Conservation (phyloP, 2,329 filamentous ascomycete species). For the Cyphellophora attinorum region DNA sequence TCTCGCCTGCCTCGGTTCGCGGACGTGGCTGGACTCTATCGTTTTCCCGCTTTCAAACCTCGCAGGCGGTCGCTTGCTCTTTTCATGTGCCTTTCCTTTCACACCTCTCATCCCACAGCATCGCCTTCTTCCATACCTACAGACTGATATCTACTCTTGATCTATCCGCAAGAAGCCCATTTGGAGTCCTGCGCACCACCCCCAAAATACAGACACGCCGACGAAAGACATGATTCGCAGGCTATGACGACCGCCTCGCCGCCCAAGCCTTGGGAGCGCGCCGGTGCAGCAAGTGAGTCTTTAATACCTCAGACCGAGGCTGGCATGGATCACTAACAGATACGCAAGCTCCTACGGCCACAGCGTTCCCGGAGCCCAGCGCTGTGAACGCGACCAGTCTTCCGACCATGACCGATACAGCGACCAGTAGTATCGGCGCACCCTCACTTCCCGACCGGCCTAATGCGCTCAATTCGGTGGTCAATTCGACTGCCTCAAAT, state of each 20-base stretch:
- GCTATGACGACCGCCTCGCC: slow-evolving; percentile 61
- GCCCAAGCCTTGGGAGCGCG: slow-evolving; percentile 93
- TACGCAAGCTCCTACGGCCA: slow-evolving; percentile 32
- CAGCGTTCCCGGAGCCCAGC: no score
- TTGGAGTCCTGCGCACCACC: no score
- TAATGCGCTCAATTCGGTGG: slow-evolving; percentile 63
- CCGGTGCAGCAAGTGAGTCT: slow-evolving; percentile 33
- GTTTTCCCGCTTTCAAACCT: no score
- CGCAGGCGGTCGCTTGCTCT: no score
- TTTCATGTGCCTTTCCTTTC: no score
- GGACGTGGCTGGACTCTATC: no score
- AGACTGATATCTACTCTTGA: no score
- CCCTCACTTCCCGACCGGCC: slow-evolving; percentile 76
- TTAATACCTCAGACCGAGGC: not conserved
- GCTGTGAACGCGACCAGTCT: slow-evolving; percentile 30
- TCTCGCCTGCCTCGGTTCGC: no score
- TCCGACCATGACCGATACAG: slow-evolving; percentile 29
- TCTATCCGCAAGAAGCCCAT: no score
- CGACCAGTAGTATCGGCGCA: slow-evolving; percentile 32
- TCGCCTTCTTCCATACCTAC: no score
- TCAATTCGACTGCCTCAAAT: slow-evolving; percentile 79
- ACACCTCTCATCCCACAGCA: no score
- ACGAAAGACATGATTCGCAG: not conserved
- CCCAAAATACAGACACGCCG: no score
- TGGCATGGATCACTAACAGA: not conserved